Base-by-base conservation (phyloP, 768 basidiomycete species). In the Guyanaporus albipodus region DNA sequence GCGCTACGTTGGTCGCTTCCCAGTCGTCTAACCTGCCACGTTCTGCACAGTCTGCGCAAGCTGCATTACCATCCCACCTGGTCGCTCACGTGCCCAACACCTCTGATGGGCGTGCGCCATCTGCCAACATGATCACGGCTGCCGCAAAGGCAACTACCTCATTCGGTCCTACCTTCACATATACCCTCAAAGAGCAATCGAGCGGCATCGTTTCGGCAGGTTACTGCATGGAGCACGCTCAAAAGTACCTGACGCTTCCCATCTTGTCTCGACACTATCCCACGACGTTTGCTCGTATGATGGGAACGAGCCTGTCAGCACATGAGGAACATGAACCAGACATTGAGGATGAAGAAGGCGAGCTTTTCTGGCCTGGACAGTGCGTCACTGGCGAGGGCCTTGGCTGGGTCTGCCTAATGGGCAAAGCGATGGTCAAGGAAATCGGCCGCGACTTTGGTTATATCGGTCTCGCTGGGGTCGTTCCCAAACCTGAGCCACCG, bases 391-490 rank as follows among this genome's bases (percentile, higher is more conserved):
- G 85, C 34, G 84, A 87, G 63, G 88, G 88, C 39, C 73, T 91
- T 24, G 88, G 83, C 18, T 91, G 88, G 88, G 80, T 89, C n/a
- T 90, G 87, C 63, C 71, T 85, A 23, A 83, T 91, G 80, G 87
- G 87, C 56, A 86, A 84, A 61, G 83, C 87, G 32, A 91, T 91
- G 88, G 79, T 91, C 59, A 80, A 77, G 56, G 88, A 91, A 59
- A 85, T 87, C 57, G 86, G 87, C 52, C 82, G 80, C 58, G 74
- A 80, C 27, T 81, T 83, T 65, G 85, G 83, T 10, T 91, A 90
- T 68, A 72, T 69, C 47, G 85, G 87, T 24, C 64, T 86, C 15
- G 77, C 80, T 17, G 86, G 86, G 15, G 79, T 83, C n/a, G 78
- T 89, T 27, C 82, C 79, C 12, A 85, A 84, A 58, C 82, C 83